Conservation (phyloP, 192 early-diverging fungal species). For the Coemansia asiatica region DNA sequence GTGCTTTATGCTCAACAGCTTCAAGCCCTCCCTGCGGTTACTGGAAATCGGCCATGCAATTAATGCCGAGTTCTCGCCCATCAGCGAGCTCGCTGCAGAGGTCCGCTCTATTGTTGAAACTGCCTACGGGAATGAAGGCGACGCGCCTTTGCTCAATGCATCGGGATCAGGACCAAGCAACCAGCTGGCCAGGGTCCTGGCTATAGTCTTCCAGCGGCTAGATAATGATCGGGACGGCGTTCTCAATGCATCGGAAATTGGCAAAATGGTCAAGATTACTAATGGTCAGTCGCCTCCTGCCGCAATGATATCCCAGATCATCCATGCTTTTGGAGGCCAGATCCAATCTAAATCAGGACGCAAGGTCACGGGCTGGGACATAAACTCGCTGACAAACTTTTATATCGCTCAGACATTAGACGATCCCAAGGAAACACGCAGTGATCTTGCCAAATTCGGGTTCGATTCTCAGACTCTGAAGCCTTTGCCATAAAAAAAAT, state of each 20-base stretch:
- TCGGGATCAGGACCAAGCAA: slow-evolving; percentile 35
- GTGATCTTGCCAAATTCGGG: slow-evolving; percentile 47
- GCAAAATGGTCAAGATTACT: slow-evolving; percentile 31
- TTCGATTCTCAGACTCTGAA: slow-evolving; percentile 43
- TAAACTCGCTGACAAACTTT: slow-evolving; percentile 36
- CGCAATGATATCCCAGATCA: slow-evolving; percentile 35
- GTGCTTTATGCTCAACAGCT: slow-evolving; percentile 49
- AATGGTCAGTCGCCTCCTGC: slow-evolving; percentile 37
- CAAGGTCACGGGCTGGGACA: slow-evolving; percentile 32
- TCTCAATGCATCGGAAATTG: slow-evolving; percentile 34
- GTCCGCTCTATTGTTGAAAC: slow-evolving; percentile 29
- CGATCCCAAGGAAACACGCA: slow-evolving; percentile 50
- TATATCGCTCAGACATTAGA: slow-evolving; percentile 48
- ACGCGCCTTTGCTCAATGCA: slow-evolving; percentile 38
- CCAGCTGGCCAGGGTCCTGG: slow-evolving; percentile 39
- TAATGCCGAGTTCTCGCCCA: slow-evolving; percentile 30
- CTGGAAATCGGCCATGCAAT: slow-evolving; percentile 35
- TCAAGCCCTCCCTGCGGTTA: slow-evolving; percentile 35
- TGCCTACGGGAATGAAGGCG: slow-evolving; percentile 26
- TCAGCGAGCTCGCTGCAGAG: slow-evolving; percentile 36
- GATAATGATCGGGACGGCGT: slow-evolving; percentile 54
- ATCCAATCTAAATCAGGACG: slow-evolving; percentile 23
- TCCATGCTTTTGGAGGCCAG: slow-evolving; percentile 41
- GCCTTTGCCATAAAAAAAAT: too few species aligned
- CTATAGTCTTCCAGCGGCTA: slow-evolving; percentile 42